These are phyloP conservation scores for Nematodospora valgi DNA, from an alignment of 805 yeast species.

Conservation along the genomic window DNA sequence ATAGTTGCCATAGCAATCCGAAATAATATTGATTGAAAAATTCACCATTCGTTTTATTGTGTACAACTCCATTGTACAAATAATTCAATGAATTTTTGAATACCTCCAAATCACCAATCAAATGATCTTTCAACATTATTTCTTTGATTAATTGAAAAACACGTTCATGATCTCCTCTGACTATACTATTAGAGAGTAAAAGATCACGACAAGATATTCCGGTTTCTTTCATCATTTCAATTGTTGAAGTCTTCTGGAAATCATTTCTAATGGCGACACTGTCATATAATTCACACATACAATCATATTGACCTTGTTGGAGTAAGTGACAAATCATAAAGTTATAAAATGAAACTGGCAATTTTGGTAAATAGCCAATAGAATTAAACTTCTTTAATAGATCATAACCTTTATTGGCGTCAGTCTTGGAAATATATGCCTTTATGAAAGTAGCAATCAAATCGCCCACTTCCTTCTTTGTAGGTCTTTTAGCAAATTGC, in stretches of 20 bases:
- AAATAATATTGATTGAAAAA: slow-evolving; percentile 24
- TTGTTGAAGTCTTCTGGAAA: slow-evolving; percentile 17
- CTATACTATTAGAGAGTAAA: slow-evolving; percentile 29
- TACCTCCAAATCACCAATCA: slow-evolving; percentile 24
- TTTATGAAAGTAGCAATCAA: slow-evolving; percentile 44
- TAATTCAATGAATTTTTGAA: slow-evolving; percentile 28
- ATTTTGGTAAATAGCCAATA: slow-evolving; percentile 34
- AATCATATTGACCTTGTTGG: slow-evolving; percentile 16
- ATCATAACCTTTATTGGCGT: slow-evolving; percentile 20
- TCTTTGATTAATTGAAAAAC: slow-evolving; percentile 36
- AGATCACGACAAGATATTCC: slow-evolving; percentile 22
- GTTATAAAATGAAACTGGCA: slow-evolving; percentile 26
- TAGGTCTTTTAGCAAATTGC: slow-evolving; percentile 10
- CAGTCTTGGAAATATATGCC: slow-evolving; percentile 15
- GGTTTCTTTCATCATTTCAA: slow-evolving; percentile 9
- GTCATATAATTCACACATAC: slow-evolving; percentile 31
- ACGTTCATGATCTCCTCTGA: slow-evolving; percentile 30
- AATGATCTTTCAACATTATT: slow-evolving; percentile 27
- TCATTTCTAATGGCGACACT: slow-evolving; percentile 36
- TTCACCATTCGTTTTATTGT: slow-evolving; percentile 10
- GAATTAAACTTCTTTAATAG: slow-evolving; percentile 26
- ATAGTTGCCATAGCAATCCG: slow-evolving; percentile 28
- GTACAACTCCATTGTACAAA: slow-evolving; percentile 23
- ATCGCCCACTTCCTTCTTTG: slow-evolving; percentile 29
- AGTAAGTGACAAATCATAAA: slow-evolving; percentile 26